phyloP scores from a whole-genome alignment of 352 stramenopile species.

The Phytopythium sindhum region DNA sequence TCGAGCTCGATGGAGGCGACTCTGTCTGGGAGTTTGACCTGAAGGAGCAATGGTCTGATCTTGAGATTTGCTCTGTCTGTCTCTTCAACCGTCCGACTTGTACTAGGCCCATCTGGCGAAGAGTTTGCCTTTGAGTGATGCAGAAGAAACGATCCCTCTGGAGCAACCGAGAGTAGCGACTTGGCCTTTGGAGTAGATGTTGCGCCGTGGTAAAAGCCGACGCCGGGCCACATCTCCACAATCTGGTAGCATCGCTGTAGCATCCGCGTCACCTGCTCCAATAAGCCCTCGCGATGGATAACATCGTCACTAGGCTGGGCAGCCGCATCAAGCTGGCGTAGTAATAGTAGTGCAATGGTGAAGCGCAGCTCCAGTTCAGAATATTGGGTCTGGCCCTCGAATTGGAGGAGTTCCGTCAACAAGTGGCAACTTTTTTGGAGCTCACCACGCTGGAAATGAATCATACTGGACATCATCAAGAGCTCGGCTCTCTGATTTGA shows the following conservation, averaged over 20 bases:
- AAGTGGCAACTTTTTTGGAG: slow-evolving; percentile 13
- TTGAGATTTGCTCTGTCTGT: background rate
- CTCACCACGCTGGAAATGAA: slow-evolving; percentile 29
- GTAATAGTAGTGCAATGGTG: slow-evolving; percentile 20
- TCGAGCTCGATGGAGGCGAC: slow-evolving; percentile 39
- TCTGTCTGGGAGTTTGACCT: slow-evolving; percentile 46
- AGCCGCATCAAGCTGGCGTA: slow-evolving; percentile 11
- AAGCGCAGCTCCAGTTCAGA: slow-evolving; percentile 39
- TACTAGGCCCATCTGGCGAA: background rate
- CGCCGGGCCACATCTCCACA: slow-evolving; percentile 47
- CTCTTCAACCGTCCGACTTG: background rate
- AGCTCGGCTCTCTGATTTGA: slow-evolving; percentile 19
- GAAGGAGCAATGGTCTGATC: slow-evolving; percentile 20
- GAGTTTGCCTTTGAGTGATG: slow-evolving; percentile 16
- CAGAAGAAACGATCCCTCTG: slow-evolving; percentile 45
- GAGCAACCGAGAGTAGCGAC: slow-evolving; percentile 17
- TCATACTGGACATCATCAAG: slow-evolving; percentile 39
- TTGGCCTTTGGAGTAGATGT: slow-evolving; percentile 29
- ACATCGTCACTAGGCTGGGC: background rate
- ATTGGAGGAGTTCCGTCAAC: slow-evolving; percentile 20
- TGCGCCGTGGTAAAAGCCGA: slow-evolving; percentile 53
- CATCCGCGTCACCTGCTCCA: slow-evolving; percentile 9
- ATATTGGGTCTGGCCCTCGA: slow-evolving; percentile 12
- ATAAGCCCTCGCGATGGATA: background rate
- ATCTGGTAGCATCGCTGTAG: slow-evolving; percentile 40